Conservation (phyloP, 257 asterid species). For the Scutellaria minor region DNA sequence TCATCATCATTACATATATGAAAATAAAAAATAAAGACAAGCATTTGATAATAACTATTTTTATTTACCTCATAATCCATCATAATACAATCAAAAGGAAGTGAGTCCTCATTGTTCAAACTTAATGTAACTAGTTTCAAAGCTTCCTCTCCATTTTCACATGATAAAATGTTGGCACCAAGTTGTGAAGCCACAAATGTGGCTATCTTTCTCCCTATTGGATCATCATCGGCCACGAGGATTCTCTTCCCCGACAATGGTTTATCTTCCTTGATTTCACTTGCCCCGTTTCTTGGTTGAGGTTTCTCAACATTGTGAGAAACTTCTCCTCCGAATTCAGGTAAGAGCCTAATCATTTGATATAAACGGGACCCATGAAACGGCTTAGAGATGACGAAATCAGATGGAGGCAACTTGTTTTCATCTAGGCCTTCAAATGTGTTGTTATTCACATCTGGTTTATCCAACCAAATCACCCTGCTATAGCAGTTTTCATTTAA, state of each 20-base stretch:
- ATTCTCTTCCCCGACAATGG: slow-evolving; percentile 62
- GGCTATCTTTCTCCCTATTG: slow-evolving; percentile 46
- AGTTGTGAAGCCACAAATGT: slow-evolving; percentile 39
- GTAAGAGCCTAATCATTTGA: slow-evolving; percentile 54
- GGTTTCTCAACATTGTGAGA: background rate
- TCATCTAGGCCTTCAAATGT: slow-evolving; percentile 46
- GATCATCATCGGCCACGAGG: slow-evolving; percentile 68
- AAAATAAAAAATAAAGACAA: background rate
- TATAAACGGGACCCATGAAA: slow-evolving; percentile 77
- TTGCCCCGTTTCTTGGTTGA: background rate
- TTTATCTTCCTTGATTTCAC: slow-evolving; percentile 32
- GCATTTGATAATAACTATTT: background rate
- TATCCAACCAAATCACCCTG: slow-evolving; percentile 71
- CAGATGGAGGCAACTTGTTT: slow-evolving; percentile 55
- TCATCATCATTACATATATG: background rate
- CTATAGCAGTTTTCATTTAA: slow-evolving; percentile 33
- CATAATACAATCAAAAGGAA: slow-evolving; percentile 65
- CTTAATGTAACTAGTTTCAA: slow-evolving; percentile 43
- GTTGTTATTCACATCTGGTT: slow-evolving; percentile 28
- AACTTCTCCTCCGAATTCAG: slow-evolving; percentile 52
- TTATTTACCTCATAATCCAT: slow-evolving; percentile 81
- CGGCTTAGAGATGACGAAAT: slow-evolving; percentile 62
- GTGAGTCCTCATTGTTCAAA: slow-evolving; percentile 18
- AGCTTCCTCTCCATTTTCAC: slow-evolving; percentile 66
- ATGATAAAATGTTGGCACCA: slow-evolving; percentile 52